Percentiles rank a stretch among this genome's conserved stretches.
Evolutionary conservation across 1,284 basidiomycete genomes (phyloP).

Genomic region (Ganoderma leucocontextum): DNA sequence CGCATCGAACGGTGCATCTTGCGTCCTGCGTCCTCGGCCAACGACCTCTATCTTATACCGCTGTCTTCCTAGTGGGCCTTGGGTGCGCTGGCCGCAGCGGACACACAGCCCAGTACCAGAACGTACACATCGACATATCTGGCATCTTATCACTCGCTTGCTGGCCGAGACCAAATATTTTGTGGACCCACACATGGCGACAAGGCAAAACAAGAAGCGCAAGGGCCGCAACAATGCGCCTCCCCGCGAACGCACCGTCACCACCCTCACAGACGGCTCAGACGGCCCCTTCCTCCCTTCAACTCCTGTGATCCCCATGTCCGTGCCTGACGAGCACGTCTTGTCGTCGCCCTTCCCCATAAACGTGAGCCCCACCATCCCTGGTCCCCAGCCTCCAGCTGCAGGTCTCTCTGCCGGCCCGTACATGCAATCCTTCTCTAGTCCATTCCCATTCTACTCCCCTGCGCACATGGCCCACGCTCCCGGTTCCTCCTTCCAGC

Average conservation of each 20-base stretch:
- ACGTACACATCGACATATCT: not conserved
- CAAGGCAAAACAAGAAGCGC: slow-evolving; percentile 67
- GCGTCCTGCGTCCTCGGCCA: slow-evolving; percentile 4
- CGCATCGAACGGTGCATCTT: not conserved
- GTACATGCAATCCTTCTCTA: slow-evolving; percentile 27
- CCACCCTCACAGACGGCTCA: slow-evolving; percentile 65
- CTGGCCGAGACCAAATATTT: slow-evolving; percentile 25
- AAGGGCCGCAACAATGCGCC: slow-evolving; percentile 58
- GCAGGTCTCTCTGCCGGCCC: slow-evolving; percentile 33
- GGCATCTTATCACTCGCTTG: slow-evolving; percentile 28
- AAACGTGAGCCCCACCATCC: slow-evolving; percentile 34
- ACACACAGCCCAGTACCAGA: not conserved
- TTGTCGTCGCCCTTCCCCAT: slow-evolving; percentile 44
- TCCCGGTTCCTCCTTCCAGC: slow-evolving; percentile 27
- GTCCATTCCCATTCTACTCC: slow-evolving; percentile 38
- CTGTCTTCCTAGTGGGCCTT: not conserved
- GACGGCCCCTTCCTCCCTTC: slow-evolving; percentile 57
- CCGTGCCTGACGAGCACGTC: slow-evolving; percentile 37
- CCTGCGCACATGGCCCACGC: slow-evolving; percentile 33
- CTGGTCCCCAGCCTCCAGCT: slow-evolving; percentile 25
- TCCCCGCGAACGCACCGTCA: slow-evolving; percentile 69
- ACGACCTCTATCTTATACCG: not conserved
- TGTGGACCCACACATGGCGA: slow-evolving; percentile 53
- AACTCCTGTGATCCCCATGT: slow-evolving; percentile 50
- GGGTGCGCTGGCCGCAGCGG: not conserved